These are phyloP conservation scores for Hyphopichia pseudoburtonii DNA, from an alignment of 1,139 yeast genomes.

Conservation along the genomic window DNA sequence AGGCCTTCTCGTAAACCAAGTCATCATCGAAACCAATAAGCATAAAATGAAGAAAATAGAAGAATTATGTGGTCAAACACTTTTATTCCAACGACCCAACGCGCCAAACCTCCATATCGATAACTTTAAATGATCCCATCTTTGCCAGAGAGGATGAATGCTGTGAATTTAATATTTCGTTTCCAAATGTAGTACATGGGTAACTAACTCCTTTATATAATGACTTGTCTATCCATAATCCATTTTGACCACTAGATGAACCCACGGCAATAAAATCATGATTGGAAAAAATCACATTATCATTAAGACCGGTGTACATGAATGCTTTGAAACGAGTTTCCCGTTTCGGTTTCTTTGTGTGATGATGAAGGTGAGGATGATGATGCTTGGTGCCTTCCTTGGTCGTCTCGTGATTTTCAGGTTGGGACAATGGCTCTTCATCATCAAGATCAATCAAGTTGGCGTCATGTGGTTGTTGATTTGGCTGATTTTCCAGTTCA, in stretches of 20 bases:
- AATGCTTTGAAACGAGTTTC: slow-evolving; percentile 66
- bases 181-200: slow-evolving; percentile 84
- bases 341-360: slow-evolving; percentile 7
- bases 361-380: too few species aligned
- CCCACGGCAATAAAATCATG: slow-evolving; percentile 80
- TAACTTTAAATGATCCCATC: slow-evolving; percentile 60
- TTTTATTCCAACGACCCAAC: slow-evolving; percentile 42
- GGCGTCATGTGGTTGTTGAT: background rate
- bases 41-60: too few species aligned
- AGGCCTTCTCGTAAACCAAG: too few species aligned
- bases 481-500: background rate
- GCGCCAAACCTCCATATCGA: slow-evolving; percentile 87
- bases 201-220: slow-evolving; percentile 76
- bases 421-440: slow-evolving; percentile 1
- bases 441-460: slow-evolving; percentile 1
- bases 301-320: slow-evolving; percentile 87
- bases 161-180: slow-evolving; percentile 64
- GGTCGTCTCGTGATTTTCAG: slow-evolving; percentile 1
- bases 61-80: background rate
- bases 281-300: slow-evolving; percentile 81
- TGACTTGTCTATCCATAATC: slow-evolving; percentile 81
- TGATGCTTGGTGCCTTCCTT: slow-evolving; percentile 7
- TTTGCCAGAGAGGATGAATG: slow-evolving; percentile 33
- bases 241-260: slow-evolving; percentile 88
- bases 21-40: too few species aligned